Evolutionary conservation across 352 stramenopile genomes (phyloP).

Genomic region (Thalassiosira mediterranea): DNA sequence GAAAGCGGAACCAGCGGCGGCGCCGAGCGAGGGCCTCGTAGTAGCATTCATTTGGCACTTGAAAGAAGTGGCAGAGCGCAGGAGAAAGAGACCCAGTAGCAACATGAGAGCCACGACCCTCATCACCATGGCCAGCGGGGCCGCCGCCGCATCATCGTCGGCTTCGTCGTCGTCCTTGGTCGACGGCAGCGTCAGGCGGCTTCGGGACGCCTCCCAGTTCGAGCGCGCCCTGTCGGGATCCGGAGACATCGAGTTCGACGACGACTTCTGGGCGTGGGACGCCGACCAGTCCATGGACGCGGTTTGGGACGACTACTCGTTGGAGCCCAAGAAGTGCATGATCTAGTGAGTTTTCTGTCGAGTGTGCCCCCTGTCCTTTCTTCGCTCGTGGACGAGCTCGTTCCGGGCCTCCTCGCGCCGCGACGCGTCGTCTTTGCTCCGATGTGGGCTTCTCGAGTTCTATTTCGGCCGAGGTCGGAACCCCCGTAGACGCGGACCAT

Average conservation of each 20-base stretch:
- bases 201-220: neutral
- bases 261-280: constrained; percentile 43
- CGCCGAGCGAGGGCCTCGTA: no score
- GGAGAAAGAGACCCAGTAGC: neutral
- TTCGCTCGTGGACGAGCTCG: no score
- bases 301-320: constrained; percentile 39
- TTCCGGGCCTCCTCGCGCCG: no score
- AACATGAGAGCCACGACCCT: constrained; percentile 1
- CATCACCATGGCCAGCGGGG: neutral
- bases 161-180: neutral
- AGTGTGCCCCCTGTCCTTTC: no score
- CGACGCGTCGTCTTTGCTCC: no score
- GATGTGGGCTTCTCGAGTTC: no score
- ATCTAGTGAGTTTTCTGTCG: constrained; percentile 48
- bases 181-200: neutral
- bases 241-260: constrained; percentile 35
- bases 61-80: neutral
- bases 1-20: no score
- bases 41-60: no score
- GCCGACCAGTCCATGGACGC: constrained; percentile 4
- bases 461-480: no score
- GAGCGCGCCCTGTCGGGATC: constrained; percentile 32
- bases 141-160: neutral
- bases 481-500: no score
- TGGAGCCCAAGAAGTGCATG: constrained; percentile 45